phyloP scores from a whole-genome alignment of 2,329 filamentous ascomycete genomes.

The Trichophyton benhamiae region DNA sequence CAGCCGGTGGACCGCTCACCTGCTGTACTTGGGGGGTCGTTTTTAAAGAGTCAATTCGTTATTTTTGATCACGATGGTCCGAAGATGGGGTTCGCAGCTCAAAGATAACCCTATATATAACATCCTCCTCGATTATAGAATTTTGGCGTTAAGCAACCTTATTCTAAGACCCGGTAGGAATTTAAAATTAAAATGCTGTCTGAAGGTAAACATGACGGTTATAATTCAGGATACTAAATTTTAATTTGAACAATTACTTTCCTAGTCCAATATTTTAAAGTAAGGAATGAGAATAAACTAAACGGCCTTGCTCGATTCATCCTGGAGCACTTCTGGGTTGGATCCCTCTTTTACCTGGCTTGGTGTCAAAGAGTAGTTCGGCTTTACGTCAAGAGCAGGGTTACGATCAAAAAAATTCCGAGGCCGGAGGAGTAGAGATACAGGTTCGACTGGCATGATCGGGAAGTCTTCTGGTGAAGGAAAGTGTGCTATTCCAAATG shows the following conservation, averaged over 20 bases:
- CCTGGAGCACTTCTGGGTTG: conserved; percentile 20
- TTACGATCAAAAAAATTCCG: conserved; percentile 73
- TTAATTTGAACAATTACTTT: background rate
- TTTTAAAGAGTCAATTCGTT: conserved; percentile 49
- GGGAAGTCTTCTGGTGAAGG: conserved; percentile 84
- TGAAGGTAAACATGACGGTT: no score
- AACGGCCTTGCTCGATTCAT: conserved; percentile 29
- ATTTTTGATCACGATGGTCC: conserved; percentile 38
- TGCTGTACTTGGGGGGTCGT: conserved; percentile 46
- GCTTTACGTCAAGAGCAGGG: conserved; percentile 68
- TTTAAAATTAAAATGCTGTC: no score
- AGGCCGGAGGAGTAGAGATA: conserved; percentile 66
- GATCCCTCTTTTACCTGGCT: conserved; percentile 46
- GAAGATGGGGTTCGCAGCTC: conserved; percentile 10
- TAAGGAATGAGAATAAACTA: conserved; percentile 14
- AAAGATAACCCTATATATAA: background rate
- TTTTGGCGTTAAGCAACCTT: no score
- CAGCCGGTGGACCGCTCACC: conserved; percentile 44
- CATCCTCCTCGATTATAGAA: no score
- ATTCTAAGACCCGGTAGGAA: no score
- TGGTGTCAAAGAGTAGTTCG: conserved; percentile 60
- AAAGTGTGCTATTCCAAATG: conserved; percentile 83
- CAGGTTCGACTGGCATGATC: conserved; percentile 78
- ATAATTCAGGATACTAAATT: background rate
- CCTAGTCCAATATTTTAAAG: no score